Percentiles rank a stretch among this genome's conserved stretches.
These are phyloP conservation scores for Breviolum minutum DNA, from an alignment of 73 alveolate genomes.

Conservation along the genomic window DNA sequence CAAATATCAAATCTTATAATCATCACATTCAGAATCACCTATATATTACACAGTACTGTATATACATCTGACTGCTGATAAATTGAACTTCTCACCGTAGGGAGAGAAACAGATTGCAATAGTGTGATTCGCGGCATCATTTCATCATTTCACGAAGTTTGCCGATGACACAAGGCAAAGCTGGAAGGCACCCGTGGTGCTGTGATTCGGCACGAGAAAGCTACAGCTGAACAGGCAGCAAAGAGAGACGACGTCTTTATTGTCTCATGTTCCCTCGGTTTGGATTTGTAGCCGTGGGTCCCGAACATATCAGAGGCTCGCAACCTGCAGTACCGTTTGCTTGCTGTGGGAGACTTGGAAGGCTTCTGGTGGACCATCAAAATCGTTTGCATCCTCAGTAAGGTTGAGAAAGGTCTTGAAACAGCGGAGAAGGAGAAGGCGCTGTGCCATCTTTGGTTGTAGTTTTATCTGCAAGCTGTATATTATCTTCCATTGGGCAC, in stretches of 20 bases:
- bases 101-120: too few relatives aligned
- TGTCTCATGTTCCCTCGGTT: neutral
- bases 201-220: conserved; percentile 54
- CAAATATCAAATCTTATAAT: neutral
- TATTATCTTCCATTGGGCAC: neutral
- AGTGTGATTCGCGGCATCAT: too few relatives aligned
- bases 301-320: conserved; percentile 18
- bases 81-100: too few relatives aligned
- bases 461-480: neutral
- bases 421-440: conserved; percentile 78
- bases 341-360: conserved; percentile 13
- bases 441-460: neutral
- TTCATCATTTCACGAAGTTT: too few relatives aligned
- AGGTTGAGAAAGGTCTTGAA: conserved; percentile 88
- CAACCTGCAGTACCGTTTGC: conserved; percentile 59
- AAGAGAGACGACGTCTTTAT: neutral
- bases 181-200: conserved; percentile 82
- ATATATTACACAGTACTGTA: neutral
- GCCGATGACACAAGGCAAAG: conserved; percentile 17
- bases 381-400: neutral
- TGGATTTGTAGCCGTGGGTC: neutral
- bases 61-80: neutral
- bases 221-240: conserved; percentile 55
- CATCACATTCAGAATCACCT: neutral
- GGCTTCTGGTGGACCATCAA: neutral